A percentile compares a stretch with the other conserved stretches of the same genome.
phyloP scores from a whole-genome alignment of 2,329 filamentous ascomycete genomes.

The Aureobasidium mangrovei region DNA sequence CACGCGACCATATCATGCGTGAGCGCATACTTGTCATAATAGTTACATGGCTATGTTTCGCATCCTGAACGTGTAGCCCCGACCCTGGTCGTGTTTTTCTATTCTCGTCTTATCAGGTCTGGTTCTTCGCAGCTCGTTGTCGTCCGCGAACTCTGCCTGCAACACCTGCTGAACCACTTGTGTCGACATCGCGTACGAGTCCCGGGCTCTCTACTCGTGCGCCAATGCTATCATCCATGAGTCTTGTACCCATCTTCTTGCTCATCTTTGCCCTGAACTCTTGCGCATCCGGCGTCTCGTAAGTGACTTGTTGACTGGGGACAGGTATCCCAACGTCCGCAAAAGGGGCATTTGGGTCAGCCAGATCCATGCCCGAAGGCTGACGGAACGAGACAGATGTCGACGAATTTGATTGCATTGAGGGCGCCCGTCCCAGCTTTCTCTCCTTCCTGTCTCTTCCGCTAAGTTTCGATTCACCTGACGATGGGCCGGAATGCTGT shows the following conservation, averaged over 20 bases:
- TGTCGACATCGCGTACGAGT: constrained; percentile 23
- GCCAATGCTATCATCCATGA: constrained; percentile 20
- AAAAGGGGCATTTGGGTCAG: constrained; percentile 7
- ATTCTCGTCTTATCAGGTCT: not conserved
- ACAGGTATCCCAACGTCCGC: constrained; percentile 15
- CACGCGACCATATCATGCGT: not conserved
- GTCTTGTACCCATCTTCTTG: constrained; percentile 25
- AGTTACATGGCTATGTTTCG: not conserved
- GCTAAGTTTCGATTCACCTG: not conserved
- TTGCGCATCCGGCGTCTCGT: constrained; percentile 26
- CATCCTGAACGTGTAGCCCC: not conserved
- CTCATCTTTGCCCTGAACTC: constrained; percentile 24
- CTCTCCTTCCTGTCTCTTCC: constrained; percentile 14
- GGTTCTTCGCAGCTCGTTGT: constrained; percentile 13
- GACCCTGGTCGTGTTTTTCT: not conserved
- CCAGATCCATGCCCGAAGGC: constrained; percentile 4
- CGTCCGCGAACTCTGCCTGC: constrained; percentile 18
- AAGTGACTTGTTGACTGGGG: constrained; percentile 28
- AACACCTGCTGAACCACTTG: constrained; percentile 14
- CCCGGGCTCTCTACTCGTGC: constrained; percentile 23
- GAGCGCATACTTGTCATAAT: not conserved
- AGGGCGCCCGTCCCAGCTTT: constrained; percentile 13
- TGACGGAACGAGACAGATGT: not conserved
- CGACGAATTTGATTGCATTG: constrained; percentile 6
- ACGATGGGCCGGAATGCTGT: constrained; percentile 3